phyloP scores from a whole-genome alignment of 73 alveolate species.

The Durusdinium trenchii region DNA sequence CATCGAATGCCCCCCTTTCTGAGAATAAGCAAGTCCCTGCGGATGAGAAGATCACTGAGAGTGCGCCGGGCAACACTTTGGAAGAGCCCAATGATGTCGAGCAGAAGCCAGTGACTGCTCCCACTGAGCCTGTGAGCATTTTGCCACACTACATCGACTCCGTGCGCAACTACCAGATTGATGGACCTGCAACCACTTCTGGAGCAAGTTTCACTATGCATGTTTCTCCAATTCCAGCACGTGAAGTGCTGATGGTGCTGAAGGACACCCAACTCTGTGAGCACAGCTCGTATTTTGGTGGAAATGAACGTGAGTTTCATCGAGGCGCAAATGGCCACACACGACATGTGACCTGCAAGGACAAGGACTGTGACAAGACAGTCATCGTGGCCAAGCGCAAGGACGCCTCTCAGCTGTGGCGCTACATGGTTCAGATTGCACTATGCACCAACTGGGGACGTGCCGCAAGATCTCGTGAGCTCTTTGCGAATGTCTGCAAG shows the following conservation, averaged over 20 bases:
- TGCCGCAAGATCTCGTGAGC: too few species aligned
- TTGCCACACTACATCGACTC: too few species aligned
- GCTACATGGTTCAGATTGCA: neutral
- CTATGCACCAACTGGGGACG: too few species aligned
- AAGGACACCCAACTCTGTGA: neutral
- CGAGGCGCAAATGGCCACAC: neutral
- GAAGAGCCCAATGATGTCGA: too few species aligned
- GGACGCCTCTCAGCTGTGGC: neutral
- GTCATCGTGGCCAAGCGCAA: neutral
- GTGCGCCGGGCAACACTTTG: too few species aligned
- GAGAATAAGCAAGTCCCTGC: neutral
- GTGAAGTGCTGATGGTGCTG: neutral
- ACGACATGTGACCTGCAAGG: neutral
- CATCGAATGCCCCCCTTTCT: neutral
- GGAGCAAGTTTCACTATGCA: too few species aligned
- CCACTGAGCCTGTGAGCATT: too few species aligned
- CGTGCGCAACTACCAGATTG: too few species aligned
- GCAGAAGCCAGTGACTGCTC: too few species aligned
- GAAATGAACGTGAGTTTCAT: neutral
- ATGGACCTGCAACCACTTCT: too few species aligned
- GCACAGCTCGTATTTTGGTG: neutral
- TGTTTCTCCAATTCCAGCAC: too few species aligned
- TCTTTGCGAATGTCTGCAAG: too few species aligned
- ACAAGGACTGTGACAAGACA: neutral
- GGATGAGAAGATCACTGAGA: neutral